These are phyloP conservation scores for Aspergillus sp. DNA, from an alignment of 2,329 filamentous ascomycete genomes.

Conservation along the genomic window DNA sequence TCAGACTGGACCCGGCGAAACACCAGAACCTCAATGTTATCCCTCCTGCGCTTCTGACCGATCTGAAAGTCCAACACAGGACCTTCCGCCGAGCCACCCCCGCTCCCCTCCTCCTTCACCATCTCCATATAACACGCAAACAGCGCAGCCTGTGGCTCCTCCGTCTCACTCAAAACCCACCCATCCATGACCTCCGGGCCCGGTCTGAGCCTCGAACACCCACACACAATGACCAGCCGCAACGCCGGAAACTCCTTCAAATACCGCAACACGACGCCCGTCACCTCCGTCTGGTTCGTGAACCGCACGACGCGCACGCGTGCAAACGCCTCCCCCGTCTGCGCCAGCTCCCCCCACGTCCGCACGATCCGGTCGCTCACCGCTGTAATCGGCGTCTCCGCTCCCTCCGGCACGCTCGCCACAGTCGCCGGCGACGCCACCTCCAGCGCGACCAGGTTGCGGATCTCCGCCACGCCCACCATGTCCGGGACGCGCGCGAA, in stretches of 20 bases:
- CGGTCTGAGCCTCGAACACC: conserved; percentile 24
- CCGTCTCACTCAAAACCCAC: conserved; percentile 20
- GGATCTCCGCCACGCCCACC: conserved; percentile 35
- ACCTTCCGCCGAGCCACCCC: not conserved
- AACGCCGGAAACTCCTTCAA: conserved; percentile 35
- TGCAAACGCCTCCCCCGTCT: conserved; percentile 30
- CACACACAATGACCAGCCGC: conserved; percentile 31
- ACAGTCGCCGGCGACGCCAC: conserved; percentile 22
- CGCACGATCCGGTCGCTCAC: conserved; percentile 40
- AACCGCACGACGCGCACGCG: conserved; percentile 39
- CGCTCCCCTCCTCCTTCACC: not conserved
- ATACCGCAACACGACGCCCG: conserved; percentile 30
- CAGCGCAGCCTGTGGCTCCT: conserved; percentile 8
- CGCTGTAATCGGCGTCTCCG: conserved; percentile 13
- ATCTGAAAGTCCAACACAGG: conserved; percentile 26
- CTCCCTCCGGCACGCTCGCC: conserved; percentile 7
- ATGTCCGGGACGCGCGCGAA: conserved; percentile 33
- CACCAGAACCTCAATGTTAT: conserved; percentile 7
- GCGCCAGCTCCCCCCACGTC: conserved; percentile 40
- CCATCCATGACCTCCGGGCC: conserved; percentile 17
- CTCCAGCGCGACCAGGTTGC: conserved; percentile 41
- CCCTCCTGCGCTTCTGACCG: conserved; percentile 8
- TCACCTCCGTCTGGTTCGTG: conserved; percentile 30
- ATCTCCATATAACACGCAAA: conserved; percentile 16
- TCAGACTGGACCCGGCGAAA: conserved; percentile 6